Evolutionary conservation across 1,139 yeast genomes (phyloP).

Genomic region (Saccharomyces pastorianus): DNA sequence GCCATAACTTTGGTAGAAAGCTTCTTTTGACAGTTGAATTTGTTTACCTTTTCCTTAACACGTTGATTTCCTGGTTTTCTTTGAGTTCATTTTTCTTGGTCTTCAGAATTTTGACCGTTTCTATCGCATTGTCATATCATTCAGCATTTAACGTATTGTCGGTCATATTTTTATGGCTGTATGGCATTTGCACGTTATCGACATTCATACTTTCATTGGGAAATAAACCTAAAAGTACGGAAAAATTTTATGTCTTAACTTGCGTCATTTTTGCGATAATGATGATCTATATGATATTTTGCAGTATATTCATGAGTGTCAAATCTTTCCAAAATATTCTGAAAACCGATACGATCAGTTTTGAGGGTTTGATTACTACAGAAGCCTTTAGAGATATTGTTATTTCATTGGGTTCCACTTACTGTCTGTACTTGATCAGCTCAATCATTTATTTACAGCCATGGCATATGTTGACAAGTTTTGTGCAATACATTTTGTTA

Average conservation of each 20-base stretch:
- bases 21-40: slow-evolving; percentile 69
- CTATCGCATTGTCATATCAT: slow-evolving; percentile 48
- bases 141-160: slow-evolving; percentile 72
- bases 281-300: slow-evolving; percentile 88
- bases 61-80: slow-evolving; percentile 73
- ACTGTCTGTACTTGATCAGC: slow-evolving; percentile 68
- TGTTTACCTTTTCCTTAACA: slow-evolving; percentile 58
- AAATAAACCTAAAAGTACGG: slow-evolving; percentile 89
- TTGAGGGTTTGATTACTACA: slow-evolving; percentile 38
- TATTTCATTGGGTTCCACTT: slow-evolving; percentile 80
- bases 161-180: slow-evolving; percentile 81
- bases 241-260: slow-evolving; percentile 70
- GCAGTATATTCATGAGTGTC: slow-evolving; percentile 77
- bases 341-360: slow-evolving; percentile 25
- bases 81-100: slow-evolving; percentile 75
- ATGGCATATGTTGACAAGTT: slow-evolving; percentile 88
- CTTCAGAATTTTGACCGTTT: slow-evolving; percentile 66
- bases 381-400: slow-evolving; percentile 73
- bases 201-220: slow-evolving; percentile 90
- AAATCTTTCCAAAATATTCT: slow-evolving; percentile 47
- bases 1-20: slow-evolving; percentile 66
- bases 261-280: slow-evolving; percentile 82
- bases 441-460: slow-evolving; percentile 82
- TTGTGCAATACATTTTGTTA: slow-evolving; percentile 75
- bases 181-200: slow-evolving; percentile 78